These are phyloP conservation scores for Rhamnella rubrinervis DNA, from an alignment of 331 rosid genomes.

Conservation along the genomic window DNA sequence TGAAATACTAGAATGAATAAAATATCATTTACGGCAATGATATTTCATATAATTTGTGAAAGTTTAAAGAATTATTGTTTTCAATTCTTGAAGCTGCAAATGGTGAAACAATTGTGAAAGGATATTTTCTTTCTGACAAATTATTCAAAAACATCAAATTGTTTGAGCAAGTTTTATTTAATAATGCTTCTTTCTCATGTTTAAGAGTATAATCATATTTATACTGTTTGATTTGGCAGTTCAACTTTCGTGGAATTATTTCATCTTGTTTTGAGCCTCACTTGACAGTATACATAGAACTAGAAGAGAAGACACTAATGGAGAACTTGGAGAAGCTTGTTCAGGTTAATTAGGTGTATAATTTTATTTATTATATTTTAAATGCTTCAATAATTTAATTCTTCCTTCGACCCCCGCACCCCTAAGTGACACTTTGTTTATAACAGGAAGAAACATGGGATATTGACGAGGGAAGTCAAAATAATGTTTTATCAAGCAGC, in stretches of 20 bases:
- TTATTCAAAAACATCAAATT: conserved; percentile 8
- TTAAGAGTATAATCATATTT: conserved; percentile 7
- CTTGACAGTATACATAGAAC: conserved; percentile 81
- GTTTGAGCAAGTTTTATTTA: conserved; percentile 21
- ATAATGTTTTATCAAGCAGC: conserved; percentile 91
- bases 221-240: conserved; percentile 62
- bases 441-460: conserved; percentile 98
- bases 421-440: conserved; percentile 6
- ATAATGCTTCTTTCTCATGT: conserved; percentile 12
- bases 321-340: conserved; percentile 95
- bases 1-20: not conserved
- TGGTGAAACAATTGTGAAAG: not conserved
- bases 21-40: not conserved
- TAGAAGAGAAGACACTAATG: conserved; percentile 97
- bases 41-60: conserved; percentile 6
- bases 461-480: conserved; percentile 97
- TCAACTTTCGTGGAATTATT: conserved; percentile 97
- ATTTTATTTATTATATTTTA: not conserved
- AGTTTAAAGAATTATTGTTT: not conserved
- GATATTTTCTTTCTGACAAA: not conserved
- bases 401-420: conserved; percentile 4
- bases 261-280: conserved; percentile 99
- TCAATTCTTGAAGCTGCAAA: not conserved
- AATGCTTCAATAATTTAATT: conserved; percentile 14
- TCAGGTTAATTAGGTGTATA: conserved; percentile 57